Conservation (phyloP, 306 rosid genomes). For the Macrotyloma uniflorum region DNA sequence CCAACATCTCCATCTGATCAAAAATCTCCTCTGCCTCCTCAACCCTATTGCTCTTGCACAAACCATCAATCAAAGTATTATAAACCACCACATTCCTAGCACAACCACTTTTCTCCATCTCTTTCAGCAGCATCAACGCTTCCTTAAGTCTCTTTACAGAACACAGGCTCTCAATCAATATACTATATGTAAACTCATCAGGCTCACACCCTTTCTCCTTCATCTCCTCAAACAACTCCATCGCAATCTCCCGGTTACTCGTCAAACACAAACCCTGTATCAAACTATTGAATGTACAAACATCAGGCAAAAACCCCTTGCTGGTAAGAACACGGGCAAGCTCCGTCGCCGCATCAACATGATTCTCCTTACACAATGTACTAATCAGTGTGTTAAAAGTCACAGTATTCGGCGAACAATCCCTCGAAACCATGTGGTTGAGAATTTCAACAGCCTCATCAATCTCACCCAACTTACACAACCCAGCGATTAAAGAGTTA, state of each 20-base stretch:
- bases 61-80: constrained; percentile 83
- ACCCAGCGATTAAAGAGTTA: constrained; percentile 74
- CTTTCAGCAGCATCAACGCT: constrained; percentile 70
- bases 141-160: constrained; percentile 58
- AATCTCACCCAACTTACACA: constrained; percentile 73
- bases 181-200: constrained; percentile 80
- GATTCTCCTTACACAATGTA: constrained; percentile 76
- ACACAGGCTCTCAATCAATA: constrained; percentile 76
- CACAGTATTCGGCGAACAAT: constrained; percentile 72
- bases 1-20: constrained; percentile 92
- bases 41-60: constrained; percentile 77
- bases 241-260: constrained; percentile 58
- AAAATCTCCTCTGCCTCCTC: constrained; percentile 88
- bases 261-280: constrained; percentile 79
- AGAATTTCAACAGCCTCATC: constrained; percentile 80
- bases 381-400: constrained; percentile 78
- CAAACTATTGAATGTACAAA: constrained; percentile 82
- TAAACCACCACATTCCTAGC: constrained; percentile 77
- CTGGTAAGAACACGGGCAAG: constrained; percentile 63
- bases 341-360: constrained; percentile 76
- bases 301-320: constrained; percentile 84
- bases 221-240: constrained; percentile 90
- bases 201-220: constrained; percentile 73
- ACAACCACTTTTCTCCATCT: constrained; percentile 83
- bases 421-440: constrained; percentile 69